Evolutionary conservation across 805 yeast genomes (phyloP), one percentile per base, ranked within the genome.

Genomic region (Wickerhamiella vanderwaltii): DNA sequence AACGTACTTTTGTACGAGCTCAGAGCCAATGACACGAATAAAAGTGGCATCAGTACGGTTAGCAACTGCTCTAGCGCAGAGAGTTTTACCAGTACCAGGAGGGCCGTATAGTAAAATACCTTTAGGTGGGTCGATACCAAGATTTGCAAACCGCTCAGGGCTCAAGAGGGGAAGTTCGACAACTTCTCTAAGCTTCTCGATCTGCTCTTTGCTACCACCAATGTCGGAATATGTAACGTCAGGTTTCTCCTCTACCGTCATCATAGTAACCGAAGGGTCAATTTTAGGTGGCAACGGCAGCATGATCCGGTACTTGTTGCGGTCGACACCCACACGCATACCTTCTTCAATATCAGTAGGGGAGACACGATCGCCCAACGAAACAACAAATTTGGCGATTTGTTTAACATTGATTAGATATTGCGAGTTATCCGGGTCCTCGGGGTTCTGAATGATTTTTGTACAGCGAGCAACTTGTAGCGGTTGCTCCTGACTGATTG

Each of bases 311-410:
- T 91, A 91, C 64, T 88, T 88, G 56, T 83, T 86, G 62, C 98
- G 77, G 61, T 93, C 98, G 44, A 91, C 98, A 57, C 99, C 99
- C 29, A 91, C 97, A 60, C 98, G 75, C 98, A 91, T 93, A 41
- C 98, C 97, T 63, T 93, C 98, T 64, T 91, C 98, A 44, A 91
- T 87, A 70, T 91, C 99, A 0, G 98, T 91, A 26, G 98, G 98
- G 11, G 95, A 82, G 9, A 91, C 96, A 49, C 94, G 76, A 60
- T 93, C 96, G 36, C 97, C 99, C 46, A 91, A 68, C 3, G 88
- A 93, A 35, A 91, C 98, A 34, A 91, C 96, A 58, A 91, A 91
- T 62, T 91, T 91, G 48, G 99, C 99, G 52, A 91, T 88, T 62
- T 93, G 99, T 64, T 93, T 91, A 60, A 91, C 79, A 63, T 91